These are phyloP conservation scores for Pseudogymnoascus sp. DNA, from an alignment of 2,329 filamentous ascomycete species.

Conservation along the genomic window DNA sequence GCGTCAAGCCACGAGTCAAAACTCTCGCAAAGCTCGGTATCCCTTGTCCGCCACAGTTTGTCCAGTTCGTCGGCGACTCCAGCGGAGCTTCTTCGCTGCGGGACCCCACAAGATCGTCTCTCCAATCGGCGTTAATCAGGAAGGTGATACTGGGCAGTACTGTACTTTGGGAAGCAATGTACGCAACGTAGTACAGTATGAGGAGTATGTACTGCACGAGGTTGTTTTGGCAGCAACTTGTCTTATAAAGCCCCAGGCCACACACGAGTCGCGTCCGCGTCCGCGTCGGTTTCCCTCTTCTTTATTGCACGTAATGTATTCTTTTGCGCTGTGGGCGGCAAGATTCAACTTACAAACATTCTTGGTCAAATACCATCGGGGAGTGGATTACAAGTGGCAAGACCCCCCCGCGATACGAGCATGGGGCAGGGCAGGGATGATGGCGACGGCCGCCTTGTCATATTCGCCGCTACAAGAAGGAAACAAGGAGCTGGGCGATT, in stretches of 20 bases:
- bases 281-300: neutral
- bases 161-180: neutral
- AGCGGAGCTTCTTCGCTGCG: neutral
- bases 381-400: constrained; percentile 9
- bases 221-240: neutral
- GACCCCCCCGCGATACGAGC: constrained; percentile 3
- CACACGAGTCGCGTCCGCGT: constrained; percentile 5
- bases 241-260: constrained; percentile 4
- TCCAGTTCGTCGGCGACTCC: constrained; percentile 6
- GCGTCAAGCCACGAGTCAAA: constrained; percentile 10
- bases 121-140: constrained; percentile 9
- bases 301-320: neutral
- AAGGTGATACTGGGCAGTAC: neutral
- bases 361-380: constrained; percentile 3
- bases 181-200: constrained; percentile 10
- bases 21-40: constrained; percentile 1
- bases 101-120: constrained; percentile 8
- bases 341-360: constrained; percentile 3
- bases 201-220: constrained; percentile 4
- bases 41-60: constrained; percentile 9
- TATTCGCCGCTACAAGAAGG: constrained; percentile 5
- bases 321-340: neutral
- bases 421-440: neutral
- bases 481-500: neutral
- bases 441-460: constrained; percentile 6